Evolutionary conservation across 73 alveolate genomes (phyloP).

Genomic region (Paramecium primaurelia): DNA sequence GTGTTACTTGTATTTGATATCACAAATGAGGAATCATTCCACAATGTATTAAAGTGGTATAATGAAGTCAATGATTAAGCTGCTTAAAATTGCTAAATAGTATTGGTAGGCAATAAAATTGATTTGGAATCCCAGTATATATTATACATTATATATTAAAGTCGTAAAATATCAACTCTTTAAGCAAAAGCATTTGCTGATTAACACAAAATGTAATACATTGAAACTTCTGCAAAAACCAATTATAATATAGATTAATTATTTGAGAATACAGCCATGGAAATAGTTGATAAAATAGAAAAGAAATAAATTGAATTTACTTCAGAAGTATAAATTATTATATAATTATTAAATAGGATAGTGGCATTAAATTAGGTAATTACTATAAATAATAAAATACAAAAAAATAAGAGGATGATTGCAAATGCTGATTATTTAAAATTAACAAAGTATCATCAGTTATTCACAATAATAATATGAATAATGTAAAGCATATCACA

Average conservation of each 20-base stretch:
- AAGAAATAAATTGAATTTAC: slow-evolving; percentile 13
- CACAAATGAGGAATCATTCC: slow-evolving; percentile 69
- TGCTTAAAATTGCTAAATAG: slow-evolving; percentile 14
- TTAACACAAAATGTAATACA: slow-evolving; percentile 70
- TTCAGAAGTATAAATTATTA: not conserved
- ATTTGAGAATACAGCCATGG: slow-evolving; percentile 22
- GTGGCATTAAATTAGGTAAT: slow-evolving; percentile 32
- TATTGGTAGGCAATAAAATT: slow-evolving; percentile 62
- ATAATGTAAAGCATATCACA: not conserved
- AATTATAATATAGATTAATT: slow-evolving; percentile 68
- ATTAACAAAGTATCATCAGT: not conserved
- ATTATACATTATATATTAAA: not conserved
- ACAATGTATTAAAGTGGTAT: slow-evolving; percentile 63
- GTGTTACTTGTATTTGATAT: slow-evolving; percentile 87
- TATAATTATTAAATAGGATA: not conserved
- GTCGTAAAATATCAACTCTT: slow-evolving; percentile 64
- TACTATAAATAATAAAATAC: not conserved
- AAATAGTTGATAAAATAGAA: slow-evolving; percentile 9
- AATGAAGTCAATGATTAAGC: slow-evolving; percentile 64
- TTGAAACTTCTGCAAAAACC: slow-evolving; percentile 88
- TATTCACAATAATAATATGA: not conserved
- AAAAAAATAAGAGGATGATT: not conserved
- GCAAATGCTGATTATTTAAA: not conserved
- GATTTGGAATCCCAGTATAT: slow-evolving; percentile 57
- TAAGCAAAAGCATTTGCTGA: slow-evolving; percentile 82